These are phyloP conservation scores for Suillus weaverae DNA, from an alignment of 768 basidiomycete species.

Conservation along the genomic window DNA sequence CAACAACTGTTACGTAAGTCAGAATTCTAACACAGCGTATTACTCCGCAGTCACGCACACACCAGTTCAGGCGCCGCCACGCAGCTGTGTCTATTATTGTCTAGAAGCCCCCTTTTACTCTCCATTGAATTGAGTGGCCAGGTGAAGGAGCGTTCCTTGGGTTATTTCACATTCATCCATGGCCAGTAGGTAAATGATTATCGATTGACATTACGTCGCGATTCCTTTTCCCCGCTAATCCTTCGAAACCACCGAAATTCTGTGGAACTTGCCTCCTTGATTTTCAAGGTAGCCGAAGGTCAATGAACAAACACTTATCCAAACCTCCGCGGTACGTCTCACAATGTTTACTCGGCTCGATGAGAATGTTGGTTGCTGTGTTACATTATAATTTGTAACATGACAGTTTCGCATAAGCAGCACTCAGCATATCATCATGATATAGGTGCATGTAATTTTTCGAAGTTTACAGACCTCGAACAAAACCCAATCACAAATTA, in stretches of 20 bases:
- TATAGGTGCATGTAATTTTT: background rate
- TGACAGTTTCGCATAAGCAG: background rate
- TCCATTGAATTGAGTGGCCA: background rate
- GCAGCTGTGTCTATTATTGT: background rate
- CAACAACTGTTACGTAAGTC: background rate
- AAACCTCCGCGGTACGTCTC: background rate
- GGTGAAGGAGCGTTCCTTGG: no score
- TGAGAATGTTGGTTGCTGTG: background rate
- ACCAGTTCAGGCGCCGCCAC: background rate
- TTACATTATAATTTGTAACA: background rate
- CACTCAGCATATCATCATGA: background rate
- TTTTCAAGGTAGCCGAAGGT: background rate
- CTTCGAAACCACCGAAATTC: background rate
- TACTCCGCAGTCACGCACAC: background rate
- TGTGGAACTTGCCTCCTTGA: no score
- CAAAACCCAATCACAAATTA: background rate
- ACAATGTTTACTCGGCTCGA: background rate
- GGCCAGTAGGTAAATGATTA: background rate
- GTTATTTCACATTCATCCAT: background rate
- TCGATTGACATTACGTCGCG: background rate
- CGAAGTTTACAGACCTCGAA: background rate
- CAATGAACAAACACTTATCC: background rate
- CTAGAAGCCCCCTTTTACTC: background rate
- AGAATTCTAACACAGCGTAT: background rate
- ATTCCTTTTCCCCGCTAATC: background rate